Conservation (phyloP, 768 basidiomycete genomes). For the Dentipellis fragilis region DNA sequence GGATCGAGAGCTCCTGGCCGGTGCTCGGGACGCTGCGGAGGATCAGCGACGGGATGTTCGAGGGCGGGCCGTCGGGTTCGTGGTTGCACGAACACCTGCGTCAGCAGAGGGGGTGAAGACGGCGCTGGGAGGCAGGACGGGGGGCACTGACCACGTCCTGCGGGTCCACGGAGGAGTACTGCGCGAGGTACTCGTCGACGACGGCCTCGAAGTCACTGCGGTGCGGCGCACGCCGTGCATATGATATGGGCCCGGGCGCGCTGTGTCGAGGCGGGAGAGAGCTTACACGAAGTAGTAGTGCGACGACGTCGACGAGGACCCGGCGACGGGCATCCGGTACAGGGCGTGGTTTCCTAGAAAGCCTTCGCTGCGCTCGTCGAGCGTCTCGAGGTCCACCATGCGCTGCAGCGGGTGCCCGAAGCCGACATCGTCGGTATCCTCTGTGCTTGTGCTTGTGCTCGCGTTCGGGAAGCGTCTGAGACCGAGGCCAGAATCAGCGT, state of each 20-base stretch:
- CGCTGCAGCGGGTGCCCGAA: slow-evolving; percentile 11
- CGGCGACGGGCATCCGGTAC: slow-evolving; percentile 5
- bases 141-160: slow-evolving; percentile 6
- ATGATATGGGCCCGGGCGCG: neutral
- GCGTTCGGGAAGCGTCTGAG: too few species aligned
- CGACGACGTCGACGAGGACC: slow-evolving; percentile 10
- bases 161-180: neutral
- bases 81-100: slow-evolving; percentile 8
- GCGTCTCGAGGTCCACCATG: slow-evolving; percentile 7
- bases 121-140: neutral
- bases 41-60: slow-evolving; percentile 3
- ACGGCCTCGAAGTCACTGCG: slow-evolving; percentile 10
- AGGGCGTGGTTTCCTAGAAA: neutral
- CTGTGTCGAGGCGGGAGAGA: too few species aligned
- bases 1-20: slow-evolving; percentile 27
- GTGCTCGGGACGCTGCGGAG: slow-evolving; percentile 6
- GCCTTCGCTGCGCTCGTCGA: neutral
- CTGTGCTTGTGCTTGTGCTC: too few species aligned
- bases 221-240: too few species aligned
- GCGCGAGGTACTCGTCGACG: slow-evolving; percentile 12
- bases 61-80: neutral
- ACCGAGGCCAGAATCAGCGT: too few species aligned
- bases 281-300: slow-evolving; percentile 9
- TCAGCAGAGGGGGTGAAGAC: neutral
- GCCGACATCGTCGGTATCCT: neutral